Percentiles rank a stretch among this genome's conserved stretches.
Evolutionary conservation across 768 basidiomycete genomes (phyloP).

Genomic region (Auricularia auricula-judae): DNA sequence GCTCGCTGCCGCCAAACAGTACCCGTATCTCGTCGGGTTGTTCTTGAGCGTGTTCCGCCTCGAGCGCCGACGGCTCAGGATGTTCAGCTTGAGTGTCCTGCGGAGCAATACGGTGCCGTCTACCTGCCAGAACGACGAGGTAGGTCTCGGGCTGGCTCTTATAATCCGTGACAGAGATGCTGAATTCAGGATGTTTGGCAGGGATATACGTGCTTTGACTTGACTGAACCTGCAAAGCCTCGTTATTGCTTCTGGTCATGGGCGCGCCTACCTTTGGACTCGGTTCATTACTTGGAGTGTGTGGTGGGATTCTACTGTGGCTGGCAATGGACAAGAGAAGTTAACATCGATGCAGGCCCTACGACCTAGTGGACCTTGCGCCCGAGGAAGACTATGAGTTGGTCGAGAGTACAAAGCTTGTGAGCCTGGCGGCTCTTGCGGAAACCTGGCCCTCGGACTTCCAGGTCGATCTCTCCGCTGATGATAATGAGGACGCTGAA

Average conservation of each 20-base stretch:
- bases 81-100: background rate
- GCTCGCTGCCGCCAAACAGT: background rate
- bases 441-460: background rate
- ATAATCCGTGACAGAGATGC: background rate
- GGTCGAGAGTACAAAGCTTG: background rate
- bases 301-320: too few species aligned
- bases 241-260: background rate
- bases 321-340: too few species aligned
- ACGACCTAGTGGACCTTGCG: background rate
- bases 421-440: background rate
- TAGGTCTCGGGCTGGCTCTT: background rate
- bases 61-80: background rate
- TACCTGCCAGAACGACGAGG: background rate
- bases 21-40: background rate
- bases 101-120: background rate
- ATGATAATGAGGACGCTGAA: background rate
- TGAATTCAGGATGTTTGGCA: background rate
- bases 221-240: background rate
- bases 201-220: background rate
- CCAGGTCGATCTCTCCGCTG: background rate
- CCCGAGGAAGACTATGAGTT: background rate
- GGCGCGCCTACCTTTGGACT: background rate
- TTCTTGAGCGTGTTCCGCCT: background rate
- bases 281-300: too few species aligned
- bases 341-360: background rate